Evolutionary conservation across 2,329 filamentous ascomycete genomes (phyloP).

Genomic region (Shiraia bambusicola): DNA sequence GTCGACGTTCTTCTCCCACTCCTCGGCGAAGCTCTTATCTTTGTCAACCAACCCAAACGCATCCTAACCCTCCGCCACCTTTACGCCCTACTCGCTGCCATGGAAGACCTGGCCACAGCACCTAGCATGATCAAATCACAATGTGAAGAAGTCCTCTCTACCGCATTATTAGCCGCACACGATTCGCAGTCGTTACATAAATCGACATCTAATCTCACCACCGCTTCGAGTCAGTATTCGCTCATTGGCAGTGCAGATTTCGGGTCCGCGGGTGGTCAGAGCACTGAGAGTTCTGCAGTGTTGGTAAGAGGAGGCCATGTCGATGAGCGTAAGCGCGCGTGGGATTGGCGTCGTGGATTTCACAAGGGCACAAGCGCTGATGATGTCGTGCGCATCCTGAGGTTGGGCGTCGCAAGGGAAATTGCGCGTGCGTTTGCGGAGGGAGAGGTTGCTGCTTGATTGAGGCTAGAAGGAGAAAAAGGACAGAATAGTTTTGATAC

Average conservation of each 20-base stretch:
- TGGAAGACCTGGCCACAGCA: conserved; percentile 79
- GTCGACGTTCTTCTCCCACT: conserved; percentile 84
- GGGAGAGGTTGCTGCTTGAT: conserved; percentile 55
- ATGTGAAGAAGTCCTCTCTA: conserved; percentile 75
- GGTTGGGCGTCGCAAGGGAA: conserved; percentile 73
- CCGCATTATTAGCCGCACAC: conserved; percentile 71
- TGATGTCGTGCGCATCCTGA: conserved; percentile 71
- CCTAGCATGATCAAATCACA: conserved; percentile 69
- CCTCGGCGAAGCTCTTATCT: conserved; percentile 78
- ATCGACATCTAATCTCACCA: conserved; percentile 54
- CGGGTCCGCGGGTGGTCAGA: conserved; percentile 46
- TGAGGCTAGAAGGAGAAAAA: background rate
- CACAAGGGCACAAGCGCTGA: conserved; percentile 60
- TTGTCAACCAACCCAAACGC: conserved; percentile 64
- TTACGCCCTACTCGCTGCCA: conserved; percentile 71
- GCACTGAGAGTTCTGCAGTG: conserved; percentile 52
- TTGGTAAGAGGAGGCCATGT: conserved; percentile 39
- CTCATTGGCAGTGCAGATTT: conserved; percentile 75
- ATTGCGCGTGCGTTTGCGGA: conserved; percentile 69
- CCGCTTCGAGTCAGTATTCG: conserved; percentile 62
- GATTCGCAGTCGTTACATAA: conserved; percentile 58
- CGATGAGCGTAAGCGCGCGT: conserved; percentile 58
- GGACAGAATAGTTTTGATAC: background rate
- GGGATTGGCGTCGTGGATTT: conserved; percentile 70
- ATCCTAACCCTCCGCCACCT: conserved; percentile 72